phyloP scores from a whole-genome alignment of 208 protist species.

The Crithidia brevicula region DNA sequence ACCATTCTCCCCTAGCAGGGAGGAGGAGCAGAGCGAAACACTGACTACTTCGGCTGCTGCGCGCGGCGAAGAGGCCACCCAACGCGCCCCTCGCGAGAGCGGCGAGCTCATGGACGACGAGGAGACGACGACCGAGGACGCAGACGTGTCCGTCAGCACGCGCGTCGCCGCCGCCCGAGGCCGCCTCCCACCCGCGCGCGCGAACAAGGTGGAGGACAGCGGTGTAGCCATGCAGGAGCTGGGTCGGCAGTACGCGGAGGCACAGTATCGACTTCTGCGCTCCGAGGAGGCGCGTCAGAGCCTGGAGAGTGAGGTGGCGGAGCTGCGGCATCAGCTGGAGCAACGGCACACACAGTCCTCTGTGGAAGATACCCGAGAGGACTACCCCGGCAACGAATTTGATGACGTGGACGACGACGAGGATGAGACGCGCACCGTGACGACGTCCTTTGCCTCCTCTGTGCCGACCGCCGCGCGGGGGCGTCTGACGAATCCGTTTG shows the following conservation, averaged over 20 bases:
- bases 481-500: neutral
- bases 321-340: slow-evolving; percentile 24
- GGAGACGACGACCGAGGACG: slow-evolving; percentile 11
- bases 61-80: slow-evolving; percentile 6
- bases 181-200: neutral
- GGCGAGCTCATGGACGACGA: slow-evolving; percentile 20
- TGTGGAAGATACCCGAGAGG: neutral
- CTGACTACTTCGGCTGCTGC: slow-evolving; percentile 8
- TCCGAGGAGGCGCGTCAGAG: slow-evolving; percentile 38
- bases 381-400: neutral
- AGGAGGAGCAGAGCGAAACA: slow-evolving; percentile 23
- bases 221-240: slow-evolving; percentile 41
- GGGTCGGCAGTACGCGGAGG: slow-evolving; percentile 48
- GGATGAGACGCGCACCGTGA: slow-evolving; percentile 16
- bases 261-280: slow-evolving; percentile 38
- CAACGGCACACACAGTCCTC: slow-evolving; percentile 14
- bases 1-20: neutral
- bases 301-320: slow-evolving; percentile 45
- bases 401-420: slow-evolving; percentile 4
- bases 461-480: slow-evolving; percentile 23
- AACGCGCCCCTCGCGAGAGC: neutral
- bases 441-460: slow-evolving; percentile 23
- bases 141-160: slow-evolving; percentile 32
- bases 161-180: slow-evolving; percentile 18
- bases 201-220: slow-evolving; percentile 28